phyloP scores from a whole-genome alignment of 2,329 filamentous ascomycete species.

The Penicillium hordei region DNA sequence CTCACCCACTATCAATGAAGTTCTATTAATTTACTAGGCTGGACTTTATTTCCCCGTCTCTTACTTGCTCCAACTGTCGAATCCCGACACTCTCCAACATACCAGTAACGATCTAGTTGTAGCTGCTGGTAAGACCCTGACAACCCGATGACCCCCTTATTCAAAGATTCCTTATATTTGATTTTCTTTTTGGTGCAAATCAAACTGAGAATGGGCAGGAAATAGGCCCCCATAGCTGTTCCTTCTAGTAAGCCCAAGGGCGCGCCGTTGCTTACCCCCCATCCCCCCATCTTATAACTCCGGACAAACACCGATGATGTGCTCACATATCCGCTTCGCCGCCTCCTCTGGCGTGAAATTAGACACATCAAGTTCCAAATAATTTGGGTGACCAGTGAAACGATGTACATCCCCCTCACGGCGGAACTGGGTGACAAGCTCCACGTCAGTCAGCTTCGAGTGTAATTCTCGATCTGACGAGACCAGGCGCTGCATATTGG shows the following conservation, averaged over 20 bases:
- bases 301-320: neutral
- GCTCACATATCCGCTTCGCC: neutral
- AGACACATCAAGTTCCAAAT: neutral
- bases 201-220: too few species aligned
- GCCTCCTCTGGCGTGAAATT: neutral
- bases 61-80: too few species aligned
- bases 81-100: too few species aligned
- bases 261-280: neutral
- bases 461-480: neutral
- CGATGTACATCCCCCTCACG: neutral
- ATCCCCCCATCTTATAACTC: neutral
- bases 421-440: neutral
- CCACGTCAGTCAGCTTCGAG: neutral
- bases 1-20: neutral
- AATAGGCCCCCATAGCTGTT: too few species aligned
- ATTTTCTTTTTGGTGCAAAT: too few species aligned
- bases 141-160: too few species aligned
- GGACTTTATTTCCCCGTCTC: too few species aligned
- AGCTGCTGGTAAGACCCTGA: too few species aligned
- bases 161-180: too few species aligned
- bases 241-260: too few species aligned
- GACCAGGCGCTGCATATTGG: neutral
- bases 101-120: too few species aligned
- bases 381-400: neutral
- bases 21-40: neutral